A percentile compares a stretch with the other conserved stretches of the same genome.
Evolutionary conservation across 1,284 basidiomycete species (phyloP).

Genomic region (Melampsora americana): DNA sequence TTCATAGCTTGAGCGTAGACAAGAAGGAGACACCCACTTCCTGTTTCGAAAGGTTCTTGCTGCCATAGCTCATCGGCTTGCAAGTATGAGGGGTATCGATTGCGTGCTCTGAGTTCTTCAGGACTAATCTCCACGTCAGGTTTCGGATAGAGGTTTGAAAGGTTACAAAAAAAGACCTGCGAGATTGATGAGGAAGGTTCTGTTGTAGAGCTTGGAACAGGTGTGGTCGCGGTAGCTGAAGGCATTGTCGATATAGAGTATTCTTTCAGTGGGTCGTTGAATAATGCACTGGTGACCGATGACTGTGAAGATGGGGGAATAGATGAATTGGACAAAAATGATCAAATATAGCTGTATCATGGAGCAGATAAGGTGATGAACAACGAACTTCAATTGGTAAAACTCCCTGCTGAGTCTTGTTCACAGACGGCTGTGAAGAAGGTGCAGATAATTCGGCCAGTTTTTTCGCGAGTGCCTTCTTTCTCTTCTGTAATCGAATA

Average conservation of each 20-base stretch:
- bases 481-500: conserved; percentile 52
- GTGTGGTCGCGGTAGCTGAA: neutral
- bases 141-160: conserved; percentile 31
- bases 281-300: neutral
- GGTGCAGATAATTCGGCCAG: conserved; percentile 9
- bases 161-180: conserved; percentile 16
- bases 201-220: neutral
- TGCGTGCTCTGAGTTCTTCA: conserved; percentile 33
- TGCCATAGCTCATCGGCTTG: conserved; percentile 35
- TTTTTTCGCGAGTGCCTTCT: conserved; percentile 12
- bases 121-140: conserved; percentile 29
- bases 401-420: neutral
- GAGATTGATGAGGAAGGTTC: neutral
- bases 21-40: conserved; percentile 20
- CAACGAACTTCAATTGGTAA: neutral
- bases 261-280: conserved; percentile 29
- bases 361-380: neutral
- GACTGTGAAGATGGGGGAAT: neutral
- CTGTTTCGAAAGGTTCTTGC: conserved; percentile 27
- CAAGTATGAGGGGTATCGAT: conserved; percentile 1
- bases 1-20: neutral
- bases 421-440: neutral
- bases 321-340: neutral
- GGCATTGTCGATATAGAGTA: neutral
- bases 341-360: neutral